A percentile compares a stretch with the other conserved stretches of the same genome.
Conservation (phyloP, 2,329 filamentous ascomycete genomes). For the Plectosphaerella cucumerina region DNA sequence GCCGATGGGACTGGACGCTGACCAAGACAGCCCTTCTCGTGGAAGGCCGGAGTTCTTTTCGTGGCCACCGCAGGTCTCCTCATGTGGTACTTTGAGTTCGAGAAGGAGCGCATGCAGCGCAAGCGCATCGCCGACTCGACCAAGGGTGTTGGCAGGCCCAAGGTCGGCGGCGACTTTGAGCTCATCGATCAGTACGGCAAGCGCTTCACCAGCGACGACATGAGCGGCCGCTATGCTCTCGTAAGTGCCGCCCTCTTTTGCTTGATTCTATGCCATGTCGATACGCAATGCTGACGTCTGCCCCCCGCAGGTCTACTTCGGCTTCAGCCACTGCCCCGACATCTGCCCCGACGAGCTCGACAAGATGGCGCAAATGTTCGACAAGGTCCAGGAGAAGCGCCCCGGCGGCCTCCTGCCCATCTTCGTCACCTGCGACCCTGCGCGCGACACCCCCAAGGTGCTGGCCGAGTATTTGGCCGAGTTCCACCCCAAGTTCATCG, state of each 20-base stretch:
- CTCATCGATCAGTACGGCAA: constrained; percentile 79
- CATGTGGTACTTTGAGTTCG: constrained; percentile 86
- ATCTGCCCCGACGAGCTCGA: constrained; percentile 99
- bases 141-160: constrained; percentile 88
- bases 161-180: constrained; percentile 85
- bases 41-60: constrained; percentile 85
- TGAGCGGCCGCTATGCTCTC: constrained; percentile 82
- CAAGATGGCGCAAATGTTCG: constrained; percentile 97
- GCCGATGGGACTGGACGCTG: no score
- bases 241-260: constrained; percentile 49
- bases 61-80: constrained; percentile 71
- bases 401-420: constrained; percentile 64
- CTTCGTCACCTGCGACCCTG: constrained; percentile 95
- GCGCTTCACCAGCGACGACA: constrained; percentile 70
- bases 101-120: constrained; percentile 87
- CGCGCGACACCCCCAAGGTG: constrained; percentile 80
- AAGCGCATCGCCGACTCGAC: constrained; percentile 85
- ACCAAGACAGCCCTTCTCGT: constrained; percentile 73
- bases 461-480: constrained; percentile 82
- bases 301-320: constrained; percentile 77
- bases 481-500: constrained; percentile 83
- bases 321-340: constrained; percentile 96
- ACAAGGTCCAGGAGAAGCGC: constrained; percentile 55
- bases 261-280: background rate
- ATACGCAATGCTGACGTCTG: background rate